Conservation (phyloP, 768 basidiomycete species). For the Clathrus columnatus region DNA sequence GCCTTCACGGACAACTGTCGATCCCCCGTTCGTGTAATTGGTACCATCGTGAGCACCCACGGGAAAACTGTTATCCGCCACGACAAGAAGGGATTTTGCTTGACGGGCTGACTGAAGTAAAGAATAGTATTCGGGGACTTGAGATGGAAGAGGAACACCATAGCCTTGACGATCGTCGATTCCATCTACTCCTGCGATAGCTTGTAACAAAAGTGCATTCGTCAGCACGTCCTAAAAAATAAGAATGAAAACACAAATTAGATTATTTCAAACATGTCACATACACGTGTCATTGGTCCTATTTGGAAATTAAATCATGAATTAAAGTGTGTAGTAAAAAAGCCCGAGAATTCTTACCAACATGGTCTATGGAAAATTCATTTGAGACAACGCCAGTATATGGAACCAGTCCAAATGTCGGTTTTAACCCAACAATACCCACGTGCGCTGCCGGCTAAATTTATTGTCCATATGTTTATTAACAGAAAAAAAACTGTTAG, state of each 20-base stretch:
- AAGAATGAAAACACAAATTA: not conserved
- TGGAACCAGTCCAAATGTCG: slow-evolving; percentile 37
- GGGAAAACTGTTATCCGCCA: not conserved
- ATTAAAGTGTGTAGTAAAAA: too few relatives aligned
- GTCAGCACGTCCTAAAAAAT: slow-evolving; percentile 23
- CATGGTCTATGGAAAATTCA: slow-evolving; percentile 33
- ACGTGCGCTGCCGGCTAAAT: slow-evolving; percentile 30
- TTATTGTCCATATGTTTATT: not conserved
- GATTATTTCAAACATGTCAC: not conserved
- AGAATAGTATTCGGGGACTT: slow-evolving; percentile 26
- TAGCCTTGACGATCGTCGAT: slow-evolving; percentile 33
- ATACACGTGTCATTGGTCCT: slow-evolving; percentile 5
- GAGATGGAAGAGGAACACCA: slow-evolving; percentile 25
- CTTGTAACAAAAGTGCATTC: slow-evolving; percentile 32
- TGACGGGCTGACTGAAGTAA: slow-evolving; percentile 18
- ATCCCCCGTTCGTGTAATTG: too few relatives aligned
- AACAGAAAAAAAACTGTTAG: not conserved
- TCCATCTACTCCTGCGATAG: slow-evolving; percentile 36
- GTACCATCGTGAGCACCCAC: too few relatives aligned
- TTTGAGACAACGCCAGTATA: slow-evolving; percentile 37
- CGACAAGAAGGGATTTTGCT: not conserved
- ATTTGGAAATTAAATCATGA: not conserved
- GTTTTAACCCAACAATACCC: slow-evolving; percentile 36
- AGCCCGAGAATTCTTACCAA: slow-evolving; percentile 20
- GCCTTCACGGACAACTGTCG: slow-evolving; percentile 13